A percentile compares a stretch with the other conserved stretches of the same genome.
Evolutionary conservation across 192 early-diverging fungal genomes (phyloP).

Genomic region (Backusella australiensis): DNA sequence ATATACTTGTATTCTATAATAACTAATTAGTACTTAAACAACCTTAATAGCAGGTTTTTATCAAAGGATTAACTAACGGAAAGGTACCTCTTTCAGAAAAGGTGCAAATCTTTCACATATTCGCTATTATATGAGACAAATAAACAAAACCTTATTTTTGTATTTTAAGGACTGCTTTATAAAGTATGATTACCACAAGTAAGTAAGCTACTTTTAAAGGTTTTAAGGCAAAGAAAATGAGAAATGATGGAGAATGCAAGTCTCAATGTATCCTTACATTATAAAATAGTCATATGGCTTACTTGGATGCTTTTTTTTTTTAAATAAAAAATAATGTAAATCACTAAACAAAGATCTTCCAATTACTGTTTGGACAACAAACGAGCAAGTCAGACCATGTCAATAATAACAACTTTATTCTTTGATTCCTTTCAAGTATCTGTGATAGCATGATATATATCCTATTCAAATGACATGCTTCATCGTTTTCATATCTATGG

Average conservation of each 20-base stretch:
- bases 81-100: background rate
- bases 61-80: background rate
- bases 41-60: background rate
- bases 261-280: background rate
- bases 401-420: constrained; percentile 1
- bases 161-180: constrained; percentile 3
- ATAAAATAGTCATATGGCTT: background rate
- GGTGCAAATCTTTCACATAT: background rate
- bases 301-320: background rate
- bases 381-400: constrained; percentile 7
- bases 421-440: background rate
- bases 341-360: constrained; percentile 6
- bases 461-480: background rate
- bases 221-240: background rate
- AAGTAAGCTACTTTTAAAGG: background rate
- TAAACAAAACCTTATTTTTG: constrained; percentile 1
- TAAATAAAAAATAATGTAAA: constrained; percentile 1
- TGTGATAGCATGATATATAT: background rate
- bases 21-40: constrained; percentile 2
- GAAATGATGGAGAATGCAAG: background rate
- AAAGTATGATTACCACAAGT: background rate
- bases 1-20: constrained; percentile 5
- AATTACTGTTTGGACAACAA: constrained; percentile 8
- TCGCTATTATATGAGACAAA: background rate
- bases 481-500: background rate